Evolutionary conservation across 2,329 filamentous ascomycete species (phyloP).

Genomic region (Apiospora saccharicola): DNA sequence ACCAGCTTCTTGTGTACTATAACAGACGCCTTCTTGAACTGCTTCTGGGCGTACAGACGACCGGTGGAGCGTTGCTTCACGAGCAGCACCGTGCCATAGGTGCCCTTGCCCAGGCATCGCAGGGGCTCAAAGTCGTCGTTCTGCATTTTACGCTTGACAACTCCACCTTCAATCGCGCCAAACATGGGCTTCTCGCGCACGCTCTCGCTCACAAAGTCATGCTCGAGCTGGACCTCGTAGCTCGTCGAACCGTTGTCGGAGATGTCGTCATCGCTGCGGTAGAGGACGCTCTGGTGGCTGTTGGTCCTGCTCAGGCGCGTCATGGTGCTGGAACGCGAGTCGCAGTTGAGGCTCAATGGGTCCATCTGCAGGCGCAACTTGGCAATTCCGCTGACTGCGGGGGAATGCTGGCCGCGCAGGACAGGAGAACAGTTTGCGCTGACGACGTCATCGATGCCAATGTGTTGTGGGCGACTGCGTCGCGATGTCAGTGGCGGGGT

Average conservation of each 20-base stretch:
- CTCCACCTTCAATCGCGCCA: constrained; percentile 58
- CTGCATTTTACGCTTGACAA: constrained; percentile 80
- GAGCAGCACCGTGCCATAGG: constrained; percentile 92
- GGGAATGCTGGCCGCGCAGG: constrained; percentile 60
- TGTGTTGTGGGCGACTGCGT: constrained; percentile 48
- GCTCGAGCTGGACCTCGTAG: constrained; percentile 84
- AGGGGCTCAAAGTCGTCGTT: constrained; percentile 89
- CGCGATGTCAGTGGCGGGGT: constrained; percentile 48
- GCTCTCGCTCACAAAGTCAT: constrained; percentile 82
- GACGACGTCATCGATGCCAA: constrained; percentile 60
- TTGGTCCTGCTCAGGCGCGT: constrained; percentile 58
- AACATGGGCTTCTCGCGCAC: constrained; percentile 50
- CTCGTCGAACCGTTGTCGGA: constrained; percentile 75
- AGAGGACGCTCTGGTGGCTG: constrained; percentile 64
- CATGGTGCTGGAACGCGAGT: constrained; percentile 57
- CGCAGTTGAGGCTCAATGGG: constrained; percentile 70
- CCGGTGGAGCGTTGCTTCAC: constrained; percentile 91
- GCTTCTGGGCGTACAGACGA: constrained; percentile 94
- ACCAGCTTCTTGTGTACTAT: constrained; percentile 95
- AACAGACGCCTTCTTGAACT: constrained; percentile 96
- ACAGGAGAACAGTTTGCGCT: constrained; percentile 70
- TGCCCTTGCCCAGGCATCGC: constrained; percentile 93
- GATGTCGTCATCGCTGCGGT: constrained; percentile 69
- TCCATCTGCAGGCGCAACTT: constrained; percentile 85
- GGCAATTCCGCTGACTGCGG: constrained; percentile 76